Percentiles rank a stretch among this genome's conserved stretches.
phyloP scores from a whole-genome alignment of 371 early-diverging fungal species.

The Batrachochytrium dendrobatidis region DNA sequence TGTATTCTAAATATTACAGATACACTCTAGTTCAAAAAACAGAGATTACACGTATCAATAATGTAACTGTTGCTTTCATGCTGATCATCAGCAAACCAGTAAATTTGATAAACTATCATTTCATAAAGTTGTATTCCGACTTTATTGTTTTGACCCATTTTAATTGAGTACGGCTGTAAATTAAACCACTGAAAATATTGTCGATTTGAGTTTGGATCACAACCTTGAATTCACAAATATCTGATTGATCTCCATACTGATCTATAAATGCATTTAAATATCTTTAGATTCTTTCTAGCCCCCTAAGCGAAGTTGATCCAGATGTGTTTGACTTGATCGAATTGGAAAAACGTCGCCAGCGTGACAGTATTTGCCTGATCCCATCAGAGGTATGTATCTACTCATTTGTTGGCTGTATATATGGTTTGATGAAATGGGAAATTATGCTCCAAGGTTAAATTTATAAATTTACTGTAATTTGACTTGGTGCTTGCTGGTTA shows the following conservation, averaged over 20 bases:
- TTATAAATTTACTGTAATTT: not conserved
- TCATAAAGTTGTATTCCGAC: no score
- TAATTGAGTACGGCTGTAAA: not conserved
- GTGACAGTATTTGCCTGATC: conserved; percentile 88
- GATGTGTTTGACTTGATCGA: conserved; percentile 93
- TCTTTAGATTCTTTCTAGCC: conserved; percentile 23
- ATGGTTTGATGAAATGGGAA: no score
- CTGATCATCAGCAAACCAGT: no score
- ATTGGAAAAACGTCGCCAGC: conserved; percentile 93
- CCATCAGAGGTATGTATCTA: conserved; percentile 80
- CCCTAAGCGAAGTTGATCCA: conserved; percentile 58
- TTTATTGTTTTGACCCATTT: no score
- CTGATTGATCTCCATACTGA: not conserved
- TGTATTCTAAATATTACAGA: no score
- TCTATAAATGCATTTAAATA: not conserved
- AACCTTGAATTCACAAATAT: not conserved
- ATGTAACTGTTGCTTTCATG: no score
- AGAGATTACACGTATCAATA: no score
- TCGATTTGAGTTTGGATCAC: not conserved
- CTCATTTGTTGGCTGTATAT: not conserved
- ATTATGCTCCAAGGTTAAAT: no score
- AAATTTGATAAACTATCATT: no score
- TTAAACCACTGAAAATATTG: not conserved
- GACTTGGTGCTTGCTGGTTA: not conserved
- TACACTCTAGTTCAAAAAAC: no score